Percentiles rank a stretch among this genome's conserved stretches.
Evolutionary conservation across 73 alveolate species (phyloP).

Genomic region (Diophrys appendiculata): DNA sequence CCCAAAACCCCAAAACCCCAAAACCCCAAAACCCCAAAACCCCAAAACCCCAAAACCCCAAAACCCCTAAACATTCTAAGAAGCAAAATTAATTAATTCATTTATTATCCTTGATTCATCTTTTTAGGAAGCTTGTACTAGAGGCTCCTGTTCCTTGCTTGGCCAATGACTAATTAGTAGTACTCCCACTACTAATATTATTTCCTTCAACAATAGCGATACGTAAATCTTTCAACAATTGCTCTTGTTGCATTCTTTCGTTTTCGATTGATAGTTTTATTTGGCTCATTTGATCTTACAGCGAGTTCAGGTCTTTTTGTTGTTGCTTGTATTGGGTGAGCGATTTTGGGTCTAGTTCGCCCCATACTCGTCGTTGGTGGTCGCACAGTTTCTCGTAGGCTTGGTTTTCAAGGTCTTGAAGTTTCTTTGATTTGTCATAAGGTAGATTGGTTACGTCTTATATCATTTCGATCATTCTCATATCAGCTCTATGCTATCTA

Average conservation of each 20-base stretch:
- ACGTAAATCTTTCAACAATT: slow-evolving; percentile 36
- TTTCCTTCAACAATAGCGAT: slow-evolving; percentile 13
- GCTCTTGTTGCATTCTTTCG: slow-evolving; percentile 40
- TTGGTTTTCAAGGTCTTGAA: slow-evolving; percentile 28
- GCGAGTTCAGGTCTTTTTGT: slow-evolving; percentile 37
- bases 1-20: too few species aligned
- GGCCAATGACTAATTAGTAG: too few species aligned
- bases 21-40: too few species aligned
- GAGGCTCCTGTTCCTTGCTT: too few species aligned
- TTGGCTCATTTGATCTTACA: slow-evolving; percentile 2
- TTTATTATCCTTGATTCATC: too few species aligned
- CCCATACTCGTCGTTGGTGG: slow-evolving; percentile 59
- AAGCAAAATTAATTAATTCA: too few species aligned
- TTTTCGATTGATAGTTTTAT: slow-evolving; percentile 28
- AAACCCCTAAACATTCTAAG: too few species aligned
- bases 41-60: too few species aligned
- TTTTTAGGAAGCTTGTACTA: too few species aligned
- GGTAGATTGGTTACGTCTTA: slow-evolving; percentile 22
- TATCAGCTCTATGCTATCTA: slow-evolving; percentile 6
- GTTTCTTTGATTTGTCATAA: not conserved
- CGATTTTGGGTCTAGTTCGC: slow-evolving; percentile 52
- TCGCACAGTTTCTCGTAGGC: slow-evolving; percentile 40
- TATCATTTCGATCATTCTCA: slow-evolving; percentile 30
- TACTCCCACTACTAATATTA: too few species aligned
- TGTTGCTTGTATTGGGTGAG: slow-evolving; percentile 16